A percentile compares a stretch with the other conserved stretches of the same genome.
Conservation (phyloP, 164 flowering plant genomes). For the Malania oleifera region DNA sequence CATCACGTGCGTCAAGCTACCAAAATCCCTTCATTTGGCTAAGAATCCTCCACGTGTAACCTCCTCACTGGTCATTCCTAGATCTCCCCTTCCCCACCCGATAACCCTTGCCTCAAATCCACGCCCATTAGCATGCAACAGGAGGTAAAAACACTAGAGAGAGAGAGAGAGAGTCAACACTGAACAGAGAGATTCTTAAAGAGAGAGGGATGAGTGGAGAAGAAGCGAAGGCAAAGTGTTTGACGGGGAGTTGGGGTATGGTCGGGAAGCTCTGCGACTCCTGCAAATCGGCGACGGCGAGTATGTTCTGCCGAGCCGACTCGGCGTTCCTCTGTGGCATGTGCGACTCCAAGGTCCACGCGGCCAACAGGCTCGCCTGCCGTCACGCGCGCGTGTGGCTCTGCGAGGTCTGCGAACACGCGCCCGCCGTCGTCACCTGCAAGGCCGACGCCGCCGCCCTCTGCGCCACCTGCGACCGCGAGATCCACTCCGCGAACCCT, state of each 20-base stretch:
- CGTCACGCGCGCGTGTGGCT: constrained; percentile 51
- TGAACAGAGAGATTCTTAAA: background rate
- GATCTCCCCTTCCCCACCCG: constrained; percentile 19
- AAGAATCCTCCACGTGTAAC: constrained; percentile 20
- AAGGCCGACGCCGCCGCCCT: constrained; percentile 62
- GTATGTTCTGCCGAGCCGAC: constrained; percentile 37
- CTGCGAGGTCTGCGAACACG: constrained; percentile 64
- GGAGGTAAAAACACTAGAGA: background rate
- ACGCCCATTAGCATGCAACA: too few species aligned
- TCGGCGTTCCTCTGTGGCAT: constrained; percentile 38
- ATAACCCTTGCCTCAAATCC: too few species aligned
- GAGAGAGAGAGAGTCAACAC: background rate
- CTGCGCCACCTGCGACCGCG: constrained; percentile 52
- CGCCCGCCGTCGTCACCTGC: constrained; percentile 55
- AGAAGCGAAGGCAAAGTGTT: constrained; percentile 8
- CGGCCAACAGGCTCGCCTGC: constrained; percentile 33
- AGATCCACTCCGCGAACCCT: constrained; percentile 66
- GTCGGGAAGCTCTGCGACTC: constrained; percentile 46
- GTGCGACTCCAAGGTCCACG: constrained; percentile 44
- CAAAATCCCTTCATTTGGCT: constrained; percentile 25
- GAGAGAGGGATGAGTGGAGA: too few species aligned
- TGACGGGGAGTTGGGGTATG: constrained; percentile 22
- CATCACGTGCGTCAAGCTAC: too few species aligned
- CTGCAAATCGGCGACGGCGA: constrained; percentile 38
- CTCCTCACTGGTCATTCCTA: constrained; percentile 15